Conservation (phyloP, 1,284 basidiomycete genomes). For the Rhodofomes roseus region DNA sequence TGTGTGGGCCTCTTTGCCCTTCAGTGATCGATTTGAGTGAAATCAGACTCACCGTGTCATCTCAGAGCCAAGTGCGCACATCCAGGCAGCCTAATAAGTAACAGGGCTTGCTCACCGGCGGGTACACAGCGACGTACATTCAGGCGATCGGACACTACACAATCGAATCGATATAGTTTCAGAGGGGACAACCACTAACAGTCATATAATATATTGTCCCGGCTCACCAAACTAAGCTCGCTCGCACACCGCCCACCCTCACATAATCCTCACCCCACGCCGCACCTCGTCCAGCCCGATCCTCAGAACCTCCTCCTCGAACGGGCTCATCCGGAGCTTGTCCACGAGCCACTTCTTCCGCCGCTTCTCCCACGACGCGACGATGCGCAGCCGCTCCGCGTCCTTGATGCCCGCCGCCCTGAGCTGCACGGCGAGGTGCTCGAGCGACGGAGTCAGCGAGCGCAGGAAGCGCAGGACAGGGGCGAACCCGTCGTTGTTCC, state of each 20-base stretch:
- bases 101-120: no score
- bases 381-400: neutral
- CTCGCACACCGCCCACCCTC: neutral
- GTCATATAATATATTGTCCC: no score
- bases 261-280: neutral
- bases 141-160: no score
- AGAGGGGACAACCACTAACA: no score
- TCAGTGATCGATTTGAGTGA: no score
- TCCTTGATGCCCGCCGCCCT: neutral
- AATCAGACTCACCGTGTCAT: no score
- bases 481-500: neutral
- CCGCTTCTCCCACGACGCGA: neutral
- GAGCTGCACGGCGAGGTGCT: neutral
- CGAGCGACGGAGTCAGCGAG: neutral
- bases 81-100: no score
- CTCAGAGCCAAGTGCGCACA: no score
- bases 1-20: no score
- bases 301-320: neutral
- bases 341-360: neutral
- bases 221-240: no score
- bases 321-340: neutral
- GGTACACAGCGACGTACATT: no score
- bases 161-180: no score
- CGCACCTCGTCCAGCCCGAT: neutral
- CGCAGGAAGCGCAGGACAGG: neutral